A percentile compares a stretch with the other conserved stretches of the same genome.
Conservation (phyloP, 495 filamentous ascomycete species). For the Pseudevernia furfuracea region DNA sequence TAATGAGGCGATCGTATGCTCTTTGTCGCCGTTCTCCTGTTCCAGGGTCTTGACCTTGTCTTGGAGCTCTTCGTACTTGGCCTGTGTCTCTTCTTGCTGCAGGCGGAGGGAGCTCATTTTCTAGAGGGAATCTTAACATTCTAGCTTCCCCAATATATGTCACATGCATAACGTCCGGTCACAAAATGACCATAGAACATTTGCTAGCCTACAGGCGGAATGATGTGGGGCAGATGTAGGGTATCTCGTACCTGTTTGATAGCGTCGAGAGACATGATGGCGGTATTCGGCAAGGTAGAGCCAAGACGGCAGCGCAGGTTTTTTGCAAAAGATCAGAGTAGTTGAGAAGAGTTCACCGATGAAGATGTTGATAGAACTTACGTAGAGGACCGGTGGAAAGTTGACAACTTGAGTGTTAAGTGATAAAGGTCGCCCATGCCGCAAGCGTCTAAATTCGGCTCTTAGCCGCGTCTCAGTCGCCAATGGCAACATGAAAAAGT, state of each 20-base stretch:
- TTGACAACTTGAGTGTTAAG: not conserved
- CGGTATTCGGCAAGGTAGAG: not conserved
- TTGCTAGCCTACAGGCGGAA: not conserved
- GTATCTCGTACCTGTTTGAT: conserved; percentile 32
- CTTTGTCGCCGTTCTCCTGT: conserved; percentile 90
- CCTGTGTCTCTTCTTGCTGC: conserved; percentile 75
- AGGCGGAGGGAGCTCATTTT: conserved; percentile 89
- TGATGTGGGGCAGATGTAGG: not conserved
- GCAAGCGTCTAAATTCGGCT: conserved; percentile 12
- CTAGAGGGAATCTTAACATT: conserved; percentile 38
- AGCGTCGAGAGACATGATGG: conserved; percentile 25
- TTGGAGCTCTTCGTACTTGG: conserved; percentile 80
- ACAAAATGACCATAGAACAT: not conserved
- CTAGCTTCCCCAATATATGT: not conserved
- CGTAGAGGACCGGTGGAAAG: no score
- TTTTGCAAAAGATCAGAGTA: not conserved
- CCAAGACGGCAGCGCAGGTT: not conserved
- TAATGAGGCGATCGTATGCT: conserved; percentile 95
- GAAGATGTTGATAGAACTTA: conserved; percentile 27
- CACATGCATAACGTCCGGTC: not conserved
- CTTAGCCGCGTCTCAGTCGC: conserved; percentile 11
- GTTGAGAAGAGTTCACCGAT: not conserved
- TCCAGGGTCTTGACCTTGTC: conserved; percentile 79
- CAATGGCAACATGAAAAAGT: conserved; percentile 14
- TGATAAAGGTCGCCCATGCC: not conserved